Evolutionary conservation across 148 eudicot species (phyloP), one percentile per base, ranked within the genome.

Genomic region (Chenopodium album): DNA sequence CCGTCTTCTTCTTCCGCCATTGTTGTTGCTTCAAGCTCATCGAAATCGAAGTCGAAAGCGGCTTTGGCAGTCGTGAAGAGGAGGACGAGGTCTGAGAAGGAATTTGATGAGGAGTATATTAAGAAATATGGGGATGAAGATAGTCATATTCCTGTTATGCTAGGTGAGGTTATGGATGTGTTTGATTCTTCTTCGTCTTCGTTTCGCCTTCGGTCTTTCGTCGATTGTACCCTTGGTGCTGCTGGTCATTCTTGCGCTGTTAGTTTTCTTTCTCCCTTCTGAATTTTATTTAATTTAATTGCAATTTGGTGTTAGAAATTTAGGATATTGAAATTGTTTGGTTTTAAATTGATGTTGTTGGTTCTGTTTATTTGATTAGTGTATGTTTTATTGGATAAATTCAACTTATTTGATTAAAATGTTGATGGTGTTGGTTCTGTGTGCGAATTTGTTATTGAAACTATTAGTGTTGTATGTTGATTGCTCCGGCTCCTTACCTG

Each of bases 151-250:
- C 99, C 99, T 76, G 99, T 96, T 41, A 80, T 96, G 97, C 92
- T 96, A 12, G 98, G 94, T 14, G 98, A 96, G 78, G 91, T 96
- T 54, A 76, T 96, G 77, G 95, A 94, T 82, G 98, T 89, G n/a
- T 96, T 96, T 17, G 62, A 56, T 56, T 56, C 62, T 65, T 78
- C 86, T 50, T 80, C 93, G 13, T 75, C 83, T 9, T 76, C 81
- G 68, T 56, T 81, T 47, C 80, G 77, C 65, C 87, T 96, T 31
- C 81, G 83, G 5, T 87, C 98, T 10, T 96, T 94, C 82, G 90
- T 96, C 28, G 99, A 96, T 82, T 94, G 97, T 77, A 96, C 99
- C 17, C 92, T 96, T 12, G 99, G 99, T 3, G 99, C 99, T 16
- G 99, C 90, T 29, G 98, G 98, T 26, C 99, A 94, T 77, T 94